Percentiles rank a stretch among this genome's conserved stretches.
Conservation (phyloP, 768 basidiomycete species). For the Lentinula sp. region DNA sequence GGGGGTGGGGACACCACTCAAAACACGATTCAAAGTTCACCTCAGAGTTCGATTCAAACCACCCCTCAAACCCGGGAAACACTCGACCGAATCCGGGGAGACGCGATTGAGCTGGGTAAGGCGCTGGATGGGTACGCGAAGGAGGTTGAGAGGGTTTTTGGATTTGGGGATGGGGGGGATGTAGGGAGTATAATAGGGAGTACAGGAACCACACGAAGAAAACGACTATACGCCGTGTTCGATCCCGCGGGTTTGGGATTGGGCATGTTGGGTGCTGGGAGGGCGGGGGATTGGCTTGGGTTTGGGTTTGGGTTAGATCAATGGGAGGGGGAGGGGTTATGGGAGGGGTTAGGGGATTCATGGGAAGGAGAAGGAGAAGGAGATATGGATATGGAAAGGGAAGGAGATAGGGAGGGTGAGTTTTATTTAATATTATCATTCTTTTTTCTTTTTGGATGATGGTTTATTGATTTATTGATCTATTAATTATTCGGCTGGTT, state of each 20-base stretch:
- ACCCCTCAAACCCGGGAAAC: constrained; percentile 33
- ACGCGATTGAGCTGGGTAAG: constrained; percentile 70
- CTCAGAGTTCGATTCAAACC: no score
- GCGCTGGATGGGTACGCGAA: constrained; percentile 63
- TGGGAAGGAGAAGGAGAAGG: background rate
- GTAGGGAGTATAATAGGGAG: no score
- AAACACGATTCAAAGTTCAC: no score
- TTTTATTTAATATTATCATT: no score
- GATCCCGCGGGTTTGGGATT: no score
- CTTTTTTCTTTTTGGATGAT: constrained; percentile 27
- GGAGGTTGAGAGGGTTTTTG: constrained; percentile 54
- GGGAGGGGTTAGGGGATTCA: no score
- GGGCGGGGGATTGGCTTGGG: constrained; percentile 58
- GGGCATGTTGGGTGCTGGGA: constrained; percentile 50
- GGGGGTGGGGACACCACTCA: no score
- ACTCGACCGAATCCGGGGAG: constrained; percentile 63
- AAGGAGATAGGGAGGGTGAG: no score
- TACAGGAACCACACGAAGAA: no score
- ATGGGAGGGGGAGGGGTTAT: background rate
- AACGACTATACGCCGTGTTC: no score
- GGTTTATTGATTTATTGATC: constrained; percentile 27
- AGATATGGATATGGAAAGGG: constrained; percentile 19
- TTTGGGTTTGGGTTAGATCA: background rate
- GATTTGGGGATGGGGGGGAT: no score
- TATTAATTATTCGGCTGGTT: no score